Percentiles rank a stretch among this genome's conserved stretches.
phyloP scores from a whole-genome alignment of 2,329 filamentous ascomycete species.

The Aureobasidium mangrovei region DNA sequence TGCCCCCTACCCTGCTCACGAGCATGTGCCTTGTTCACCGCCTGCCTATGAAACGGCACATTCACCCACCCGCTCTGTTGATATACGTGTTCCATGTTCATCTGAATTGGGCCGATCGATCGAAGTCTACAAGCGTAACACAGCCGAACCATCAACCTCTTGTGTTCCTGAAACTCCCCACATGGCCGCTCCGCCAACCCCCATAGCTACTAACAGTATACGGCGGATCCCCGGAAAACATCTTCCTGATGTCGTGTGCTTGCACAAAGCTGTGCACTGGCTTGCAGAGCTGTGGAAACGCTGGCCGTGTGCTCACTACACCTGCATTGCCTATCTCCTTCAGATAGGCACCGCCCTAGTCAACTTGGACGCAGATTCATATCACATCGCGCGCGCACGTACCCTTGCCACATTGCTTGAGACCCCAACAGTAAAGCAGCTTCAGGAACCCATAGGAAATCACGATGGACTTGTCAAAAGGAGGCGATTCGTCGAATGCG shows the following conservation, averaged over 20 bases:
- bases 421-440: neutral
- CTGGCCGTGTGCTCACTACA: neutral
- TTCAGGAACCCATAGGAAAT: neutral
- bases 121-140: no score
- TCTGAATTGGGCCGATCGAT: no score
- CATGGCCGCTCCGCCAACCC: no score
- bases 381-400: neutral
- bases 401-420: neutral
- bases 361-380: neutral
- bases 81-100: no score
- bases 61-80: no score
- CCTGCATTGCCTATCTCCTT: neutral
- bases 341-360: neutral
- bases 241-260: no score
- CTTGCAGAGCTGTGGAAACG: neutral
- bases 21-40: no score
- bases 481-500: neutral
- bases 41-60: no score
- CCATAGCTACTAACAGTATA: neutral
- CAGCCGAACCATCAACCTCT: no score
- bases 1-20: no score
- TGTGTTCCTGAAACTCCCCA: no score
- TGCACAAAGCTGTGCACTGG: neutral
- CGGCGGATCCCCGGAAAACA: neutral
- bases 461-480: neutral